Percentiles rank a stretch among this genome's conserved stretches.
These are phyloP conservation scores for Aspergillus ochraceoroseus DNA, from an alignment of 2,329 filamentous ascomycete species.

Conservation along the genomic window DNA sequence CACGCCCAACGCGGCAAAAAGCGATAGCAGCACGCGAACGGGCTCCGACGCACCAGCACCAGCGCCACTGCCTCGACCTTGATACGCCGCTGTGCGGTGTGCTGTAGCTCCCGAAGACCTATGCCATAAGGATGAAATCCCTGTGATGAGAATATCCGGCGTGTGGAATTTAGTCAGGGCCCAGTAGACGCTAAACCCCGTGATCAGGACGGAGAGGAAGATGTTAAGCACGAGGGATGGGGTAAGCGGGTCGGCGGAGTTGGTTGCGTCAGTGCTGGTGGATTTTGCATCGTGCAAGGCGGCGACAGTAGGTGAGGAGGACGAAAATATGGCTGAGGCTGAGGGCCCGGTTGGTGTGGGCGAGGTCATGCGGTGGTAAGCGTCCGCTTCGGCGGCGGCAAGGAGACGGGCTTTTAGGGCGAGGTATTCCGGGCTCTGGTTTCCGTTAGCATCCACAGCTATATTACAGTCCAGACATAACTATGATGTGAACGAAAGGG, in stretches of 20 bases:
- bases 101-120: constrained; percentile 1
- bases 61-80: constrained; percentile 13
- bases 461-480: neutral
- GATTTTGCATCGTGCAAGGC: constrained; percentile 38
- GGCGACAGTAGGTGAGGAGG: constrained; percentile 55
- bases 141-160: constrained; percentile 27
- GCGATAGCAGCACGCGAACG: constrained; percentile 39
- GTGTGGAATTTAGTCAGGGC: constrained; percentile 38
- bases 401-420: constrained; percentile 81
- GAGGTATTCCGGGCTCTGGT: constrained; percentile 70
- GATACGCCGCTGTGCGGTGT: neutral
- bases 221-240: constrained; percentile 76
- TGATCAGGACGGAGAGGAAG: constrained; percentile 73
- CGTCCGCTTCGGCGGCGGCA: constrained; percentile 71
- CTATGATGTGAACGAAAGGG: neutral
- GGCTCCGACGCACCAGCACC: constrained; percentile 30
- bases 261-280: constrained; percentile 32
- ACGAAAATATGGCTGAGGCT: constrained; percentile 50
- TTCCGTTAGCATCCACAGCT: neutral
- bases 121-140: constrained; percentile 18
- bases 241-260: constrained; percentile 43
- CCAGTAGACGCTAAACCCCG: constrained; percentile 47
- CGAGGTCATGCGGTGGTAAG: constrained; percentile 76
- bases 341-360: constrained; percentile 51
- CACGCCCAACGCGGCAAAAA: constrained; percentile 41